Base-by-base conservation (phyloP, 1,284 basidiomycete genomes). In the Austroboletus novae-zelandiae region DNA sequence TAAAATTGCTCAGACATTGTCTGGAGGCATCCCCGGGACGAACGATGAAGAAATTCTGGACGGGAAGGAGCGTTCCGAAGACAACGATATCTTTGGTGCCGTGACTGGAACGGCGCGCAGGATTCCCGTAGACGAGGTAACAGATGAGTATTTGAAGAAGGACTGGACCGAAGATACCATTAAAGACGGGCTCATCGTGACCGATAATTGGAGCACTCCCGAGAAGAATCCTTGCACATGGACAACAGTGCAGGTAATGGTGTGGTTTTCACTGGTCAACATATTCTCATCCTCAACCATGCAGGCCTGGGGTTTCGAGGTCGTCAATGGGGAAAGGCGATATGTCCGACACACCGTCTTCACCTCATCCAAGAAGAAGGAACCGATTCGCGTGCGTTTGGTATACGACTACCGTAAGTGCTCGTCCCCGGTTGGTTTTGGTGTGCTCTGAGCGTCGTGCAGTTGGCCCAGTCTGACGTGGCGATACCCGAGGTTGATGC, bases 241-340 rank as follows among this genome's bases (percentile, higher is more conserved):
- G 83, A 76, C 70, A 48, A 82, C 74, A 15, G 61, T 77, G 41
- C 80, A 83, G 75, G 83, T 81, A 52, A 34, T 59, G 39, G 11
- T n/a, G 31, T 35, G 9, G 29, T 44, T 49, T 35, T 40, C 30
- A 10, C 43, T 49, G 4, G 4, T 46, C 32, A 39, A 23, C 51
- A 47, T 9, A 6, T 43, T 30, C 47, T 58, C 43, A 50, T 35
- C n/a, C 9, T 5, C 46, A 10, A 41, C 40, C 47, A 40, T 36
- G 11, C 48, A 89, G 86, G 74, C 77, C 6, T 90, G 87, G 86
- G 88, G 88, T 20, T 77, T 89, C 36, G 76, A 87, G 59, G 71
- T 68, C 3, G 68, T 86, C 52, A 68, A 83, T 18, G 79, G 73
- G 13, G 81, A 81, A 61, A 77, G 82, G 59, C 74, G 83, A 53